phyloP scores from a whole-genome alignment of 169 alveolate genomes.

The Cryptosporidium sp. region DNA sequence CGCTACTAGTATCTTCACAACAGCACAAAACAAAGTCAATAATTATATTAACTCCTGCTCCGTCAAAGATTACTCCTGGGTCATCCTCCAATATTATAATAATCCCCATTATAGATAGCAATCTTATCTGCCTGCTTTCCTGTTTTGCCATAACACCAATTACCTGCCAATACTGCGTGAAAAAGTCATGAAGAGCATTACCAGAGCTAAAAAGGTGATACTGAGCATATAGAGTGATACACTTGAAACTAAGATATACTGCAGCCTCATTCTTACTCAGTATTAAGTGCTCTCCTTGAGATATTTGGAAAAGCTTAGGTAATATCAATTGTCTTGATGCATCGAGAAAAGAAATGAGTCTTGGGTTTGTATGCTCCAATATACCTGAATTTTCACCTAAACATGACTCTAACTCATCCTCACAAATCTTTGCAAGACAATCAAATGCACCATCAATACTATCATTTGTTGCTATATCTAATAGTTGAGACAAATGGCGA shows the following conservation, averaged over 20 bases:
- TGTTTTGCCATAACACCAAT: slow-evolving; percentile 75
- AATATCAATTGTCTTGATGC: slow-evolving; percentile 47
- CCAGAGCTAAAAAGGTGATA: slow-evolving; percentile 65
- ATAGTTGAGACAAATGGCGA: slow-evolving; percentile 78
- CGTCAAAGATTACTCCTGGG: slow-evolving; percentile 80
- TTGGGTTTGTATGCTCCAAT: slow-evolving; percentile 17
- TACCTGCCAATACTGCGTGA: slow-evolving; percentile 77
- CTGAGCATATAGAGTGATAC: slow-evolving; percentile 71
- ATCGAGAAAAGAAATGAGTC: slow-evolving; percentile 34
- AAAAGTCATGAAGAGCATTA: slow-evolving; percentile 73
- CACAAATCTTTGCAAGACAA: slow-evolving; percentile 80
- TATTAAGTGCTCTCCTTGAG: slow-evolving; percentile 50
- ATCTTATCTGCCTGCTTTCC: slow-evolving; percentile 7
- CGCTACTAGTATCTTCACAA: slow-evolving; percentile 79
- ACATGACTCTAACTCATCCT: slow-evolving; percentile 78
- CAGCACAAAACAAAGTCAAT: slow-evolving; percentile 83
- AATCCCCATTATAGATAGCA: slow-evolving; percentile 28
- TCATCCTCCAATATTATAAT: slow-evolving; percentile 76
- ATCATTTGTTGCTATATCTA: slow-evolving; percentile 80
- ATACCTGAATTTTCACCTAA: slow-evolving; percentile 70
- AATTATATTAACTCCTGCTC: slow-evolving; percentile 80
- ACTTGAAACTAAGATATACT: slow-evolving; percentile 19
- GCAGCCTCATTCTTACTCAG: slow-evolving; percentile 44
- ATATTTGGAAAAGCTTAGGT: slow-evolving; percentile 39
- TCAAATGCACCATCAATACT: slow-evolving; percentile 83